Percentiles rank a stretch among this genome's conserved stretches.
Conservation (phyloP, 345 rosid species). For the Rhodamnia rubescens region DNA sequence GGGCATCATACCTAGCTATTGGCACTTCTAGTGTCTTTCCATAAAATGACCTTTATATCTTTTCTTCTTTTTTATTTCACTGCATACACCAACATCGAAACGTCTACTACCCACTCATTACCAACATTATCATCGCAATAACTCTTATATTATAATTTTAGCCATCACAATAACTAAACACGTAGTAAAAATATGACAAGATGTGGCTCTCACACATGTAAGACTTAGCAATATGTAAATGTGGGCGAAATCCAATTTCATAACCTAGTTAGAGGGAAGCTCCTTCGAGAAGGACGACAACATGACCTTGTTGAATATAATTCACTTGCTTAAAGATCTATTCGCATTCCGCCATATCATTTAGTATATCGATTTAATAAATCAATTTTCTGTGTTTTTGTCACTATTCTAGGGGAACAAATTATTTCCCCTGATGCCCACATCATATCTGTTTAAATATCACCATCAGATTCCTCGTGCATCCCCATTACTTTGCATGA, state of each 20-base stretch:
- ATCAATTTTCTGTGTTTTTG: background rate
- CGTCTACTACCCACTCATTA: background rate
- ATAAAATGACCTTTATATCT: too few relatives aligned
- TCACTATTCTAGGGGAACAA: background rate
- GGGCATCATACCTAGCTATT: too few relatives aligned
- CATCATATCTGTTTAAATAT: background rate
- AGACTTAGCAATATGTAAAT: background rate
- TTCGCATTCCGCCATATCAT: background rate
- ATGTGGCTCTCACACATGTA: background rate
- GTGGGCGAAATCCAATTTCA: background rate
- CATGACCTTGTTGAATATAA: background rate
- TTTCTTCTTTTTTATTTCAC: background rate
- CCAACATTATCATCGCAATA: rapidly evolving
- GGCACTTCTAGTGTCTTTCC: background rate
- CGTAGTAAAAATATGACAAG: background rate
- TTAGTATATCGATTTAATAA: background rate
- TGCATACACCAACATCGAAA: background rate
- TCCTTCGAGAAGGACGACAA: background rate
- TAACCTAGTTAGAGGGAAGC: background rate
- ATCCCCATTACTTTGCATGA: background rate
- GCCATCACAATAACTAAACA: background rate
- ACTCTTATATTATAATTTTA: background rate
- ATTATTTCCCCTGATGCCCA: background rate
- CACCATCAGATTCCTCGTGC: background rate
- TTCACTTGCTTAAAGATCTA: background rate